These are phyloP conservation scores for Pulveroboletus sp. DNA, from an alignment of 768 basidiomycete genomes.

Conservation along the genomic window DNA sequence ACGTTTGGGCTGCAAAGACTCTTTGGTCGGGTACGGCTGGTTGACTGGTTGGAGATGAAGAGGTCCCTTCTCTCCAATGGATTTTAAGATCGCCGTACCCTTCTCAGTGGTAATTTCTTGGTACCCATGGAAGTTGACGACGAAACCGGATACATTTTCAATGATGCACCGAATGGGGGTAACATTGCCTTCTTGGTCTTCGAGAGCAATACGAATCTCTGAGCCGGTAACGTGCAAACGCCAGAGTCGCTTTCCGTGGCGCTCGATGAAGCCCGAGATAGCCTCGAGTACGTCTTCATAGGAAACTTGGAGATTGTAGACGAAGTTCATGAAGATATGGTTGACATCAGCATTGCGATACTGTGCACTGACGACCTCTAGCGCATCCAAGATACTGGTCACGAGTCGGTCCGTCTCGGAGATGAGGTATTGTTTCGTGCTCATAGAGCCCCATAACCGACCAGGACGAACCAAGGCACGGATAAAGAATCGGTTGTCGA, in stretches of 20 bases:
- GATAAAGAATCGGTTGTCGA: constrained; percentile 98
- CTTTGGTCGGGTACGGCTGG: constrained; percentile 92
- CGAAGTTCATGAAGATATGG: constrained; percentile 98
- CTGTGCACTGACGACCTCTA: constrained; percentile 89
- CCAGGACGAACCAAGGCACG: constrained; percentile 96
- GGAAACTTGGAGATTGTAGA: constrained; percentile 91
- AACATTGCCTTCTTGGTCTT: constrained; percentile 91
- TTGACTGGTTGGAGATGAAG: constrained; percentile 94
- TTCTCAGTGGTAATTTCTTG: constrained; percentile 97
- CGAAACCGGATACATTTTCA: constrained; percentile 98
- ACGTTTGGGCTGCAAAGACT: constrained; percentile 96
- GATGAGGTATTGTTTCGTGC: constrained; percentile 95
- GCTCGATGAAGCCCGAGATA: constrained; percentile 97
- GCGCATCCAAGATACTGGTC: constrained; percentile 87
- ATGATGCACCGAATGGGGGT: constrained; percentile 97
- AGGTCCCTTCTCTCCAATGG: constrained; percentile 96
- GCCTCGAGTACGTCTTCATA: constrained; percentile 97
- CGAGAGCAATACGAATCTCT: constrained; percentile 91
- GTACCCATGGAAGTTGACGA: constrained; percentile 97
- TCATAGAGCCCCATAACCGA: constrained; percentile 86
- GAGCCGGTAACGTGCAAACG: constrained; percentile 96
- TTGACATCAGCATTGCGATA: constrained; percentile 94
- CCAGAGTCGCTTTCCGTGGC: constrained; percentile 98
- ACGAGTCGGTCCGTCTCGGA: constrained; percentile 97
- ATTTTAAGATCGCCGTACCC: constrained; percentile 92